These are phyloP conservation scores for Sisymbrium irio DNA, from an alignment of 345 rosid species.

Conservation along the genomic window DNA sequence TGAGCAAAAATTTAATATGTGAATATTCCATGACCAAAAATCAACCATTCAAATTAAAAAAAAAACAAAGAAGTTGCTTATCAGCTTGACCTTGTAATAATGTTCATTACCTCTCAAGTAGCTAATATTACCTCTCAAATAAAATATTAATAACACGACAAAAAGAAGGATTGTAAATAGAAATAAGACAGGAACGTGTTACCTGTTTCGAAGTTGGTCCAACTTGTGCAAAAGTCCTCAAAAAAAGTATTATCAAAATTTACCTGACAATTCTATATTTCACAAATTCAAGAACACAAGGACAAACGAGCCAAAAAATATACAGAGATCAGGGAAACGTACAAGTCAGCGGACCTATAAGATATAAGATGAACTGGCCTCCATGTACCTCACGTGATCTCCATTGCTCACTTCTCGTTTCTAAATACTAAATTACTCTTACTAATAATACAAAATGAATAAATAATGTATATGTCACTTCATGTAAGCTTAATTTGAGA, in stretches of 20 bases:
- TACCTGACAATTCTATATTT: not conserved
- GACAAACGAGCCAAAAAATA: not conserved
- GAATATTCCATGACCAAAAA: not conserved
- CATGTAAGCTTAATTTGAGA: not conserved
- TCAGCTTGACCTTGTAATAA: not conserved
- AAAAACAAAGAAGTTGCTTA: not conserved
- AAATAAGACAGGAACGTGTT: not conserved
- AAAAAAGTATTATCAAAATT: not conserved
- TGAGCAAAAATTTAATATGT: not conserved
- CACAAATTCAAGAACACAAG: not conserved
- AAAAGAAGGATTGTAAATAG: not conserved
- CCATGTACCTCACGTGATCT: constrained; percentile 17
- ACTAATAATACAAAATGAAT: not conserved
- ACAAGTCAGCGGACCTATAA: constrained; percentile 2
- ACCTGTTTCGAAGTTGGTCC: not conserved
- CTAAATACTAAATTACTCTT: not conserved
- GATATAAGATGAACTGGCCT: not conserved
- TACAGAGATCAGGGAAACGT: constrained; percentile 5
- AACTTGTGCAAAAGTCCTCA: not conserved
- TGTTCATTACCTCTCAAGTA: not conserved
- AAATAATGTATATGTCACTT: not conserved
- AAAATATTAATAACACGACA: not conserved
- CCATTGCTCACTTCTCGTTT: not conserved
- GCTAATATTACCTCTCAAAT: not conserved
- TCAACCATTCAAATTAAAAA: not conserved